Base-by-base conservation (phyloP, 305 asterid species). In the Galium porrigens region DNA sequence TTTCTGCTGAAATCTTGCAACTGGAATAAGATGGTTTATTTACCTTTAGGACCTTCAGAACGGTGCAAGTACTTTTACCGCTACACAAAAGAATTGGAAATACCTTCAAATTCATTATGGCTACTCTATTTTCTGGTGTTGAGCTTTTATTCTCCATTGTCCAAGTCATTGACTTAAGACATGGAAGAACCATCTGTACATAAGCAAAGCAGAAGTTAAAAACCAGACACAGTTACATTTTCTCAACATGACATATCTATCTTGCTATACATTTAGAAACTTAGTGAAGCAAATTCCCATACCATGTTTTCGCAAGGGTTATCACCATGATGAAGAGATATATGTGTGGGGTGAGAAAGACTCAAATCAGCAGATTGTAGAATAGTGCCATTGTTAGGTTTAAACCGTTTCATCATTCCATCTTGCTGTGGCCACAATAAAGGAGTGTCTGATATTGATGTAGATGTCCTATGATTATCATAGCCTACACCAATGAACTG, bases 101-200 rank as follows among this genome's bases (percentile, higher is more conserved):
- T 73, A 88, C 95, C 96, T 88, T 86, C 76, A 88, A 85, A 73
- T 73, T 86, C 72, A 88, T 88, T 56, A 88, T 81, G 74, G 96
- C 96, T 60, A 83, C 82, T 82, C 84, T 80, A 74, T 85, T 73
- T 58, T 81, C 94, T 55, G 94, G 87, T 63, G 77, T 53, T 52
- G 73, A 81, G 78, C 72, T 80, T 77, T 82, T 88, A 70, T 80
- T 83, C 85, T 88, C 95, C 96, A 88, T 86, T 54, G 78, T 88
- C 96, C 96, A 88, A 65, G 95, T 88, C 96, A 86, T 86, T 58
- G 95, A 86, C 81, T 88, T 88, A 32, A 86, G 87, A 73, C 89
- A 86, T 71, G 94, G 94, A 79, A 86, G 88, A 54, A 75, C 74
- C 77, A 74, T 74, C 96, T 86, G 78, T 1, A 63, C 60, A 65